phyloP scores from a whole-genome alignment of 768 basidiomycete species.

The Albatrellus ellisii region DNA sequence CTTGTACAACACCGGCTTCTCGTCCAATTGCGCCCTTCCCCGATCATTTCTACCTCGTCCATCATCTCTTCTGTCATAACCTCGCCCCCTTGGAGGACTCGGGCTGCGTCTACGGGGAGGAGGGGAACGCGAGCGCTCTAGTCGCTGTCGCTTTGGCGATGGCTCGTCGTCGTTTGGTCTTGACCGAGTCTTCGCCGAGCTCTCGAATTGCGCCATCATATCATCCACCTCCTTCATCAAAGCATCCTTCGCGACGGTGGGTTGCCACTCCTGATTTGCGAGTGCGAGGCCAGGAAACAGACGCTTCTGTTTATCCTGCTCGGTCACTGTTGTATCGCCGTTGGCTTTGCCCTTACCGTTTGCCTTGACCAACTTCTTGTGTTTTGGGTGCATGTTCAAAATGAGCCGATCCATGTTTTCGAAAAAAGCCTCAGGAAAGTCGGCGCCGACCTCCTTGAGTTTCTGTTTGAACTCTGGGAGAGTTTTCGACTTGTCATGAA shows the following conservation, averaged over 20 bases:
- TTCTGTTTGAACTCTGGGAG: slow-evolving; percentile 72
- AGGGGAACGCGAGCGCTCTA: slow-evolving; percentile 26
- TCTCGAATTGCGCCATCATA: slow-evolving; percentile 65
- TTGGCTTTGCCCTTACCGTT: slow-evolving; percentile 21
- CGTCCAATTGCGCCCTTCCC: slow-evolving; percentile 43
- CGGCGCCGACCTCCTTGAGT: slow-evolving; percentile 63
- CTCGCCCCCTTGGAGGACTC: slow-evolving; percentile 48
- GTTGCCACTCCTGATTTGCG: slow-evolving; percentile 57
- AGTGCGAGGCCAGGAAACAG: slow-evolving; percentile 85
- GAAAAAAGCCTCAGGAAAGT: slow-evolving; percentile 82
- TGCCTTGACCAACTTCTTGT: slow-evolving; percentile 46
- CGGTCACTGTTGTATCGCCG: slow-evolving; percentile 29
- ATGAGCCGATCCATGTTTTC: slow-evolving; percentile 93
- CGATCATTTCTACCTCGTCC: slow-evolving; percentile 24
- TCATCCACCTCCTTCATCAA: slow-evolving; percentile 85
- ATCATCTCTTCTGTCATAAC: slow-evolving; percentile 30
- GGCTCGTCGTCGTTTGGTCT: slow-evolving; percentile 21
- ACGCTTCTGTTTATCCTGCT: slow-evolving; percentile 67
- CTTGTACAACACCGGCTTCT: slow-evolving; percentile 83
- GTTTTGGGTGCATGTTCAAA: slow-evolving; percentile 88
- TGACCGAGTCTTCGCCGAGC: slow-evolving; percentile 43
- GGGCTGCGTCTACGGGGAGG: slow-evolving; percentile 35
- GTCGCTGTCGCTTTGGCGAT: slow-evolving; percentile 50
- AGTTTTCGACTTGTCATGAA: slow-evolving; percentile 76
- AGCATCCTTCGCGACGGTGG: slow-evolving; percentile 57